These are phyloP conservation scores for Thielaviopsis populi DNA, from an alignment of 2,329 filamentous ascomycete species.

Conservation along the genomic window DNA sequence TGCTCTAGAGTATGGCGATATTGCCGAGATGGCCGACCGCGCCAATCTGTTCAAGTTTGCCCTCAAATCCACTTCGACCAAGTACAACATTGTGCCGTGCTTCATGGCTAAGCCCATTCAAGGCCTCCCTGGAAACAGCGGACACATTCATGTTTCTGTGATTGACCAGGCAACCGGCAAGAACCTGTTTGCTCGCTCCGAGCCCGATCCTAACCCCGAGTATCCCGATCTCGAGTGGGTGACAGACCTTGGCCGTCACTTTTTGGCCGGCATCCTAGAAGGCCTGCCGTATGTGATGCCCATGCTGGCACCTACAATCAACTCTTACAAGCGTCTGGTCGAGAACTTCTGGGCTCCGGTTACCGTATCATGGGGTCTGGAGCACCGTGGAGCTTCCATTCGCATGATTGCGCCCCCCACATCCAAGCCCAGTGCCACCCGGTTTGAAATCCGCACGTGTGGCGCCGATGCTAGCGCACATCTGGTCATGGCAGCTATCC, in stretches of 20 bases:
- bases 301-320: slow-evolving; percentile 81
- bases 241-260: slow-evolving; percentile 80
- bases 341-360: slow-evolving; percentile 99
- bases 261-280: slow-evolving; percentile 77
- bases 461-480: slow-evolving; percentile 91
- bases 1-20: slow-evolving; percentile 79
- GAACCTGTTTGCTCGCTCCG: slow-evolving; percentile 68
- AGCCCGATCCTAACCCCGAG: slow-evolving; percentile 52
- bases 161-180: slow-evolving; percentile 58
- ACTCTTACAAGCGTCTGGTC: slow-evolving; percentile 94
- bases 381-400: slow-evolving; percentile 85
- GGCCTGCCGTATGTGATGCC: slow-evolving; percentile 94
- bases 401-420: slow-evolving; percentile 81
- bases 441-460: slow-evolving; percentile 83
- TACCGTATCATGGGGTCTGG: slow-evolving; percentile 90
- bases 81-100: slow-evolving; percentile 83
- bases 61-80: slow-evolving; percentile 75
- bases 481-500: slow-evolving; percentile 70
- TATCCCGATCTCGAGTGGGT: slow-evolving; percentile 66
- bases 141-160: slow-evolving; percentile 88
- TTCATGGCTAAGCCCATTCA: slow-evolving; percentile 98
- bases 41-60: slow-evolving; percentile 81
- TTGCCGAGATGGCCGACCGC: slow-evolving; percentile 78
- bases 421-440: slow-evolving; percentile 66
- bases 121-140: slow-evolving; percentile 83